Percentiles rank a stretch among this genome's conserved stretches.
These are phyloP conservation scores for Phytophthora hibernalis DNA, from an alignment of 352 stramenopile genomes.

Conservation along the genomic window DNA sequence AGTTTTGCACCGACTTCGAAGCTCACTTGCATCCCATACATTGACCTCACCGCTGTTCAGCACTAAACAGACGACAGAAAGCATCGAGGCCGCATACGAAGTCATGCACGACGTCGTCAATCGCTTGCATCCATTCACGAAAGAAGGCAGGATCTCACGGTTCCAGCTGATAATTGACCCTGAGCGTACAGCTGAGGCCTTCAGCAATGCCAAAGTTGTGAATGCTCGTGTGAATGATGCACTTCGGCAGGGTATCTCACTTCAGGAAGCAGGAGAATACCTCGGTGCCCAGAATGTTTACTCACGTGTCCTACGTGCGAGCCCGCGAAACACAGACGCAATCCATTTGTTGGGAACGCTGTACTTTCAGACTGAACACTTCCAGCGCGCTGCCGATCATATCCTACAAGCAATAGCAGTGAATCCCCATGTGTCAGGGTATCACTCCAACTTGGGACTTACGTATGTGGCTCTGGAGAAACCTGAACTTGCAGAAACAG, in stretches of 20 bases:
- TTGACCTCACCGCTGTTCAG: constrained; percentile 79
- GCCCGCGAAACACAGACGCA: constrained; percentile 43
- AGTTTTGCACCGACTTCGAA: constrained; percentile 40
- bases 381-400: constrained; percentile 20
- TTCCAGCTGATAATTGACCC: constrained; percentile 63
- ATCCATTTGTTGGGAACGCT: constrained; percentile 59
- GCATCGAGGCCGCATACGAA: constrained; percentile 79
- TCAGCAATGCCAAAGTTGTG: constrained; percentile 1
- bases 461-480: constrained; percentile 22
- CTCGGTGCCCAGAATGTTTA: constrained; percentile 47
- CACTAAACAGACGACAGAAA: constrained; percentile 50
- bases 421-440: constrained; percentile 38
- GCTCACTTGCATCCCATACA: constrained; percentile 35
- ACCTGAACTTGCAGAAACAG: constrained; percentile 18
- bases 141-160: not conserved
- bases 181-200: constrained; percentile 5
- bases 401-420: constrained; percentile 29
- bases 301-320: constrained; percentile 39
- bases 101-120: constrained; percentile 66
- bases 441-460: constrained; percentile 40
- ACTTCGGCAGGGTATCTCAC: constrained; percentile 32
- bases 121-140: constrained; percentile 21
- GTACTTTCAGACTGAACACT: constrained; percentile 30
- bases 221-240: constrained; percentile 18
- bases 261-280: constrained; percentile 40